Evolutionary conservation across 768 basidiomycete species (phyloP).

Genomic region (Leccinum obscurum): DNA sequence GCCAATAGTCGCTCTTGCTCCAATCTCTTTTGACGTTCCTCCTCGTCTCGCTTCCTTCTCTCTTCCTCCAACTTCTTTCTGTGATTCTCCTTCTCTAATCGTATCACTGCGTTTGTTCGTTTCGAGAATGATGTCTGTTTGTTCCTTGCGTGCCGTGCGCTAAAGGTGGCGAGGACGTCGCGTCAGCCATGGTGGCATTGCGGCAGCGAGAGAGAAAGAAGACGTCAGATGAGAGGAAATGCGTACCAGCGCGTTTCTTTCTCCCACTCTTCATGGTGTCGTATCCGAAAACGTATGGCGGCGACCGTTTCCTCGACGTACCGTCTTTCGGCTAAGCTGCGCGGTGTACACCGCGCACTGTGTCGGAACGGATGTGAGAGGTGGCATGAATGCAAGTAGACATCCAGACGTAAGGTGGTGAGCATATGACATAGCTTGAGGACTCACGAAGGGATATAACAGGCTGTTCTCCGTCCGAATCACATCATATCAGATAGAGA

Average conservation of each 20-base stretch:
- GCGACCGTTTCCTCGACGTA: constrained; percentile 47
- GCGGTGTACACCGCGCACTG: constrained; percentile 24
- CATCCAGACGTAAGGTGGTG: background rate
- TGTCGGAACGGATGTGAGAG: background rate
- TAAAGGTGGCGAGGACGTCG: constrained; percentile 11
- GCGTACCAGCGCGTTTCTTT: constrained; percentile 50
- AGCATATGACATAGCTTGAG: background rate
- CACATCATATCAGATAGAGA: constrained; percentile 41
- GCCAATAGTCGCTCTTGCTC: constrained; percentile 47
- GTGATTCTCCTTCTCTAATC: constrained; percentile 60
- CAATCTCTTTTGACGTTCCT: constrained; percentile 46
- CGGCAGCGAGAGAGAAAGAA: background rate
- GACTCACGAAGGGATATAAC: constrained; percentile 35
- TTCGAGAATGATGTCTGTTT: constrained; percentile 22
- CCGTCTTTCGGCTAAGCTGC: constrained; percentile 33
- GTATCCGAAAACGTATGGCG: constrained; percentile 44
- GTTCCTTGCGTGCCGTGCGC: constrained; percentile 42
- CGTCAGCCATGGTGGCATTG: background rate
- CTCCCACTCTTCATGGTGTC: constrained; percentile 51
- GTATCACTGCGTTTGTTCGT: constrained; percentile 44
- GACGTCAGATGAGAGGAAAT: background rate
- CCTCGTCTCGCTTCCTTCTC: constrained; percentile 48
- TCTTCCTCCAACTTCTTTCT: constrained; percentile 56
- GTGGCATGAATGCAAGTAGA: background rate
- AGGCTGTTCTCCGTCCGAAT: constrained; percentile 45